phyloP scores from a whole-genome alignment of 192 early-diverging fungal species.

The Kappamyces sp. region DNA sequence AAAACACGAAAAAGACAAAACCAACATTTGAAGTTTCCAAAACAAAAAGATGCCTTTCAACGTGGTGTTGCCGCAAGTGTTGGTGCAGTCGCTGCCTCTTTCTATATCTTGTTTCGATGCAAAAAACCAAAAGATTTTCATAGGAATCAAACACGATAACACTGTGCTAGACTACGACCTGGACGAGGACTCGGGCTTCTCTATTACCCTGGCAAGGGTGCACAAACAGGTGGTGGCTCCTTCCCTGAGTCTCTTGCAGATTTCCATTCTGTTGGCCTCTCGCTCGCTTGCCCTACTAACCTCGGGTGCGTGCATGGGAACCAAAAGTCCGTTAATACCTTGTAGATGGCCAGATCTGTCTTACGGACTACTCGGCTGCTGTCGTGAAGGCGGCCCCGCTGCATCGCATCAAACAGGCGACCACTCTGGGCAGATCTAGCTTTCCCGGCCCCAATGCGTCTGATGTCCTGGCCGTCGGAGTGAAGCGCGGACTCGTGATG shows the following conservation, averaged over 20 bases:
- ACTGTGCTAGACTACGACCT: conserved; percentile 41
- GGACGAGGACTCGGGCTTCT: conserved; percentile 37
- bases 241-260: background rate
- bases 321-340: background rate
- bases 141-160: conserved; percentile 32
- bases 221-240: conserved; percentile 14
- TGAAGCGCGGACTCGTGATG: conserved; percentile 3
- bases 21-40: too few species aligned
- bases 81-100: conserved; percentile 6
- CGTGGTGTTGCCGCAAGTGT: conserved; percentile 6
- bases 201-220: conserved; percentile 31
- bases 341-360: background rate
- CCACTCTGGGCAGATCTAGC: conserved; percentile 4
- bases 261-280: background rate
- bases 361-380: background rate
- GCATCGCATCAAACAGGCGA: background rate
- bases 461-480: conserved; percentile 12
- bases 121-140: conserved; percentile 25
- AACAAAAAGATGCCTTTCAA: background rate
- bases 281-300: conserved; percentile 3
- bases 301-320: background rate
- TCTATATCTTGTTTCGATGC: conserved; percentile 14
- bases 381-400: background rate
- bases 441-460: conserved; percentile 5
- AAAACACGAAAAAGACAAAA: too few species aligned